A percentile compares a stretch with the other conserved stretches of the same genome.
These are phyloP conservation scores for Lactifluus echinatus DNA, from an alignment of 768 basidiomycete species.

Conservation along the genomic window DNA sequence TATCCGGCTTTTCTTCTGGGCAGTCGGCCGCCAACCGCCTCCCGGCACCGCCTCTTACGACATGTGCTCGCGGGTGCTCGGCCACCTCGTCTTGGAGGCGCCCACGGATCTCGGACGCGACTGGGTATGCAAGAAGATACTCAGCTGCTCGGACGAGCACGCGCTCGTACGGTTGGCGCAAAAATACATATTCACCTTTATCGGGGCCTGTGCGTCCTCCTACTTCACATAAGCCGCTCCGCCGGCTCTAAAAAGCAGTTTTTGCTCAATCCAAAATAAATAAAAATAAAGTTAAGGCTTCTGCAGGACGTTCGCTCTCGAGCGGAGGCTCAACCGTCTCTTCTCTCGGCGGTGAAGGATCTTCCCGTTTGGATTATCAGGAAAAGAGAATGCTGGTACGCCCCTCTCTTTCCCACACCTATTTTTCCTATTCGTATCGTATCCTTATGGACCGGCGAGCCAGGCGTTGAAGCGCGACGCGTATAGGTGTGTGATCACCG, in stretches of 20 bases:
- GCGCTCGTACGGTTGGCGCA: slow-evolving; percentile 14
- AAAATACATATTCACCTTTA: slow-evolving; percentile 16
- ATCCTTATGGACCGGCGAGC: no score
- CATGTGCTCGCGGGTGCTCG: slow-evolving; percentile 17
- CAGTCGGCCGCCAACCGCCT: slow-evolving; percentile 10
- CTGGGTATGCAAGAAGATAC: slow-evolving; percentile 15
- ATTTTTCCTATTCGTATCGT: not conserved
- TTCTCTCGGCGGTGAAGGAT: not conserved
- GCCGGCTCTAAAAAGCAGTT: not conserved
- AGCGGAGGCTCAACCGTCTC: not conserved
- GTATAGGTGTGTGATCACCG: slow-evolving; percentile 8
- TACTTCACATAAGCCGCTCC: not conserved
- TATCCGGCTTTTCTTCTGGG: slow-evolving; percentile 15
- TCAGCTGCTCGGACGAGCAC: slow-evolving; percentile 14
- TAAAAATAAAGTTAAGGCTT: slow-evolving; percentile 14
- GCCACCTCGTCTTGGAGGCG: slow-evolving; percentile 15
- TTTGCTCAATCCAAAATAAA: no score
- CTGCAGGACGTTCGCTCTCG: slow-evolving; percentile 6
- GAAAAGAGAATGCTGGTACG: slow-evolving; percentile 7
- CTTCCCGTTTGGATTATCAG: not conserved
- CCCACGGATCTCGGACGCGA: slow-evolving; percentile 11
- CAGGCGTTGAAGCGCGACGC: slow-evolving; percentile 12
- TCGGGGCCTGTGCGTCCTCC: slow-evolving; percentile 14
- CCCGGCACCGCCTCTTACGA: slow-evolving; percentile 11
- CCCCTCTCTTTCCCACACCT: not conserved